Conservation (phyloP, 345 rosid genomes). For the Geranium brycei region DNA sequence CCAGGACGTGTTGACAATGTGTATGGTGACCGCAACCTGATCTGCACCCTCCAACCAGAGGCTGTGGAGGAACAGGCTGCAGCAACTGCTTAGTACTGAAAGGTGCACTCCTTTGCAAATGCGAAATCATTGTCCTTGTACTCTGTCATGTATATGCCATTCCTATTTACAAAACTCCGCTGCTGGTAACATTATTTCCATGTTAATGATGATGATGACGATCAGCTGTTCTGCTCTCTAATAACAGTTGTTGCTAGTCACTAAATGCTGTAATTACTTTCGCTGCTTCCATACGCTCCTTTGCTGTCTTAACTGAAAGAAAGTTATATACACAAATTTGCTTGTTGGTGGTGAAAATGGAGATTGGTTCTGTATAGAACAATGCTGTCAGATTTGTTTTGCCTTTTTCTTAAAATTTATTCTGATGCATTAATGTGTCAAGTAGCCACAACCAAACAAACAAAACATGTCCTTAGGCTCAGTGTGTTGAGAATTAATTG, state of each 20-base stretch:
- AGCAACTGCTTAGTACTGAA: constrained; percentile 46
- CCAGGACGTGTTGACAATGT: constrained; percentile 95
- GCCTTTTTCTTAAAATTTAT: no score
- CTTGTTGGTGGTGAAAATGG: no score
- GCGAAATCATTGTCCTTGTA: background rate
- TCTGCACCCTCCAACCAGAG: constrained; percentile 76
- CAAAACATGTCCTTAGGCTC: no score
- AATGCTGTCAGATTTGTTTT: no score
- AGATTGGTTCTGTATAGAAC: no score
- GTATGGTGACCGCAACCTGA: constrained; percentile 89
- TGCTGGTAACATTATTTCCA: constrained; percentile 18
- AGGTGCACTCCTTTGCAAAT: background rate
- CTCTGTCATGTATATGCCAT: constrained; percentile 17
- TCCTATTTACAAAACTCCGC: constrained; percentile 10
- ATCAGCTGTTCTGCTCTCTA: background rate
- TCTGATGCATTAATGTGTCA: no score
- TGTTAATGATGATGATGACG: constrained; percentile 12
- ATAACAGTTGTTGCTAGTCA: constrained; percentile 15
- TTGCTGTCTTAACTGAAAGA: no score
- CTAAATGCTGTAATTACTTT: no score
- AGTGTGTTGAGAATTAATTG: no score
- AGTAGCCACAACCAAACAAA: no score
- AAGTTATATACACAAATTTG: no score
- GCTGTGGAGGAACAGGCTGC: constrained; percentile 67
- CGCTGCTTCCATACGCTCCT: no score